Evolutionary conservation across 345 rosid genomes (phyloP), one percentile per base, ranked within the genome.

Genomic region (Punica granatum): DNA sequence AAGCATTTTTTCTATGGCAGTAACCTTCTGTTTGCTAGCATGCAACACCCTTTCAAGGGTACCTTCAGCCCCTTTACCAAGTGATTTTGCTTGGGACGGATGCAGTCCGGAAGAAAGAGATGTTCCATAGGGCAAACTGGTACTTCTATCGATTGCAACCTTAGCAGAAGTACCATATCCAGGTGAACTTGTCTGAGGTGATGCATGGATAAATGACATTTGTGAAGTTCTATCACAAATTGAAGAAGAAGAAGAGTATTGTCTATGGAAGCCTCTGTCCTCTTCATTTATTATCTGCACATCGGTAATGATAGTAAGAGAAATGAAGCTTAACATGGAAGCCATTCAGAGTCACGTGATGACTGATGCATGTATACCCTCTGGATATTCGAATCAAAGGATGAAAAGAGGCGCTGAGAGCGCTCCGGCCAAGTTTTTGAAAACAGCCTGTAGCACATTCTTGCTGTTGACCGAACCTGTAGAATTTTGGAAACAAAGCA

Each of bases 361-460:
- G 42, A 25, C 28, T 23, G 19, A 41, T 69, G 69, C 66, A 51
- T 65, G 65, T 67, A 68, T 88, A 91, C 99, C 89, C 99, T 93
- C 76, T 91, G 99, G 76, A 94, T 89, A 75, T 75, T 95, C 73
- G 92, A 88, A 81, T 89, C 96, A 78, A 94, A 91, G 66, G 89
- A 91, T 53, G 84, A 80, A 84, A 91, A 92, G 71, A 94, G 79
- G 70, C 89, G 96, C 56, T 88, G 92, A 19, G 98, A 88, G 65
- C 98, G 97, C 64, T 89, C 98, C 28, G 98, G 98, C 99, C 99
- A 94, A 25, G 98, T 94, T 78, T 92, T 94, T 67, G 97, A 82
- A 78, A 91, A 94, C 92, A 94, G 79, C 81, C 97, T 83, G 80
- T 91, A 94, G 89, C 99, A 94, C 92, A 85, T 94, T 80, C 99